Base-by-base conservation (phyloP, 345 rosid genomes). In the Brassica nigra region DNA sequence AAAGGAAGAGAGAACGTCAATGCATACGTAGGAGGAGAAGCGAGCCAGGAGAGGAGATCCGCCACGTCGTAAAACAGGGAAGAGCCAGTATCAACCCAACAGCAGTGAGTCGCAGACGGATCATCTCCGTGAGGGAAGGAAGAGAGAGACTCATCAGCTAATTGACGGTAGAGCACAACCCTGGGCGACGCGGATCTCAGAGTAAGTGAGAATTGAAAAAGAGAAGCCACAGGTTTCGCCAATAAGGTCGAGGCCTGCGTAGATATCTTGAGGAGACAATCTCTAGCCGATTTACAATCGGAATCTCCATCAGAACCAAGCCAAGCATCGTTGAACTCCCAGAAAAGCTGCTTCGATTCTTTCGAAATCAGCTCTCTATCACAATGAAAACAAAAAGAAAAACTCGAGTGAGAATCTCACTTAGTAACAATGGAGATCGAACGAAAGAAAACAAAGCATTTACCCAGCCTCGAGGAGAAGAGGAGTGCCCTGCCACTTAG, bases 401-500 rank as follows among this genome's bases (percentile, higher is more conserved):
- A 39, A 31, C 27, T 69, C 62, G 0, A 39, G 58, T 70, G 57
- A 49, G 57, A 49, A 49, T 49, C 57, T 44, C 72, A 76, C 39
- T 71, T 23, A 71, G 62, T 52, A 62, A 68, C 75, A 63, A 72
- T 70, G 76, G 70, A 31, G 68, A 3, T 57, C 62, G 59, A 49
- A 64, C 6, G 23, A 76, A 69, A 52, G 14, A 1, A 27, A 63
- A 70, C 18, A 34, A 16, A 73, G 70, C 71, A 84, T 71, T 55
- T 78, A 95, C 98, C 96, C 95, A 72, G 99, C 98, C 88, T 95
- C 99, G 59, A 95, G 83, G 76, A 95, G 91, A 82, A 95, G 77
- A 8, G 99, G 96, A 85, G 98, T 93, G 71, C 99, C 99, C 66
- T 90, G 88, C 98, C 97, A 93, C 82, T 91, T 95, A 18, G 96